Evolutionary conservation across 495 filamentous ascomycete species (phyloP), one percentile per base, ranked within the genome.

Genomic region (Trypethelium eluteriae): DNA sequence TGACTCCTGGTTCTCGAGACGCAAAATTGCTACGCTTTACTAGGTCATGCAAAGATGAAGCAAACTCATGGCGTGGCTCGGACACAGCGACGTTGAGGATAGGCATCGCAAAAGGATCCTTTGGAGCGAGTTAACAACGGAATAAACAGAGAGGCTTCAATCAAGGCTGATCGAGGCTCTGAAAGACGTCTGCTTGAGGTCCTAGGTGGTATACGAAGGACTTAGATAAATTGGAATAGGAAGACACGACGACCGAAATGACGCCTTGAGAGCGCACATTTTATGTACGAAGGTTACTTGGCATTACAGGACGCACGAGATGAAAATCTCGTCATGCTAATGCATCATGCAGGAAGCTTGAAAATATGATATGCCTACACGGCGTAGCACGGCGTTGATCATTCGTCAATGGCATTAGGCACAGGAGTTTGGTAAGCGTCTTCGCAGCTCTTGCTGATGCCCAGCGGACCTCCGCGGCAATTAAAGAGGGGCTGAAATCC

Each of bases 11-110:
- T 14, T 59, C 53, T 59, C 53, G 34, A 3, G 53, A 59, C 7
- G 53, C 53, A 2, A 59, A 59, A 14, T 59, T 59, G 53, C 53
- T 59, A 4, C 53, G 53, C 32, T 36, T 59, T 7, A 18, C 53
- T 9, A 59, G 32, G 1, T 3, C 3, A 18, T 59, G 53, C 18
- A 59, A 25, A n/a, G 49, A 59, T 36, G 53, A 59, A 3, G 32
- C 6, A 36, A 59, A 36, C 14, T 59, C 25, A 32, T 34, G 6
- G 18, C 18, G 32, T 35, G n/a, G 25, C 14, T 35, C 32, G 53
- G 53, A 18, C 18, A n/a, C 9, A 5, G 49, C 12, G 18, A 53
- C 5, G 32, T 9, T 36, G 32, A 59, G 34, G 7, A 32, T 32
- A 10, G 53, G 25, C 53, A 59, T 59, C 11, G 53, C 32, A 10